These are phyloP conservation scores for Trypanosoma theileri DNA, from an alignment of 208 protist genomes.

Conservation along the genomic window DNA sequence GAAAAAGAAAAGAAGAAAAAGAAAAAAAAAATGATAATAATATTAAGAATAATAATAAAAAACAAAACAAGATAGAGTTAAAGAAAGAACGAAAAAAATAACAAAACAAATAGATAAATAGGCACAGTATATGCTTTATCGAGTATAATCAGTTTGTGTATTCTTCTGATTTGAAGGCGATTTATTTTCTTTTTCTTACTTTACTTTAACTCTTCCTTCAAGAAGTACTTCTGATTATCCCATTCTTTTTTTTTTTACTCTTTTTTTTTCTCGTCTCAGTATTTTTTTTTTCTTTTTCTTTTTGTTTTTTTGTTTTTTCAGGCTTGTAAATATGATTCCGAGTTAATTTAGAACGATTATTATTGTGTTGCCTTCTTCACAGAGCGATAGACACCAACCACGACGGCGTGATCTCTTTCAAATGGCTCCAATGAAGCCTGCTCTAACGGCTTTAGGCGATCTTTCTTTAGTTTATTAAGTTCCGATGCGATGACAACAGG, in stretches of 20 bases:
- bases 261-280: conserved; percentile 11
- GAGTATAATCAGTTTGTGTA: too few relatives aligned
- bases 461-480: conserved; percentile 96
- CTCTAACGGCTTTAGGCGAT: conserved; percentile 98
- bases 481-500: conserved; percentile 98
- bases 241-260: conserved; percentile 4
- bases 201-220: conserved; percentile 19
- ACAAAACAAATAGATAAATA: conserved; percentile 16
- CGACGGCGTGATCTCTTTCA: conserved; percentile 99
- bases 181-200: conserved; percentile 23
- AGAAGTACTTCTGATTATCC: conserved; percentile 4
- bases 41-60: conserved; percentile 17
- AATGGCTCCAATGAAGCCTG: conserved; percentile 99
- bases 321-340: too few relatives aligned
- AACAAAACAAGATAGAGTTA: not conserved
- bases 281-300: conserved; percentile 12
- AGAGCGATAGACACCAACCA: conserved; percentile 92
- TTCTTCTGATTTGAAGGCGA: too few relatives aligned
- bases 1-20: conserved; percentile 8
- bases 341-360: conserved; percentile 20
- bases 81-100: conserved; percentile 10
- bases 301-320: conserved; percentile 1
- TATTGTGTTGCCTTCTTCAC: conserved; percentile 59
- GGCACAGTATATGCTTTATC: not conserved
- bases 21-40: conserved; percentile 15